Percentiles rank a stretch among this genome's conserved stretches.
Conservation (phyloP, 305 asterid species). For the Solanum chacoense region DNA sequence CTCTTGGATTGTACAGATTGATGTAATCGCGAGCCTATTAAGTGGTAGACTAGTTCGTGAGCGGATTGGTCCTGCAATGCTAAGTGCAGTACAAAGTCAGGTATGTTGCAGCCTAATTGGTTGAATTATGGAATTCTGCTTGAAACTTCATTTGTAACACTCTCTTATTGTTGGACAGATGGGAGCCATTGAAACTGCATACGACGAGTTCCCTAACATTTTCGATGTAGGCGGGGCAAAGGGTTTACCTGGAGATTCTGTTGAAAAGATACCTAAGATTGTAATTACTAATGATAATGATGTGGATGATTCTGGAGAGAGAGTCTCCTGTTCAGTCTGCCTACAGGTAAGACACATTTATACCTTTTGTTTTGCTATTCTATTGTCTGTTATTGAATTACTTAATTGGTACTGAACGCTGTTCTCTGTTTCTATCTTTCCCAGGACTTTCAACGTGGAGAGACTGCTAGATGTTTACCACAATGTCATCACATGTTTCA, state of each 20-base stretch:
- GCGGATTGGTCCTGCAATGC: constrained; percentile 97
- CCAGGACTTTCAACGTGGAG: constrained; percentile 87
- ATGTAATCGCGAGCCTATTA: constrained; percentile 85
- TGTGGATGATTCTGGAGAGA: constrained; percentile 64
- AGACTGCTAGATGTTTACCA: constrained; percentile 78
- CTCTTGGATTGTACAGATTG: constrained; percentile 47
- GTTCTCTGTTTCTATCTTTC: background rate
- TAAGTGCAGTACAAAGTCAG: constrained; percentile 98
- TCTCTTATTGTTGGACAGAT: constrained; percentile 35
- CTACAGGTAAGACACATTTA: constrained; percentile 52
- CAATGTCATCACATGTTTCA: constrained; percentile 93
- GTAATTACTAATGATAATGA: constrained; percentile 42
- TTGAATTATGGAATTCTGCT: background rate
- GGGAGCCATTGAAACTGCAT: constrained; percentile 83
- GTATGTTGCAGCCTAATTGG: constrained; percentile 15
- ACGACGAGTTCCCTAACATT: constrained; percentile 65
- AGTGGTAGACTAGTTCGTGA: constrained; percentile 98
- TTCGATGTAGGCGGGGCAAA: constrained; percentile 92
- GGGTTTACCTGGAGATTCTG: constrained; percentile 73
- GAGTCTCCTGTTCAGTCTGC: constrained; percentile 92
- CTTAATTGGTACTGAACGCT: background rate
- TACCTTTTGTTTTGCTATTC: background rate
- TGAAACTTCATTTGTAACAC: background rate
- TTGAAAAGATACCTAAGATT: constrained; percentile 80
- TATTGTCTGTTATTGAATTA: background rate